These are phyloP conservation scores for Fusarium pseudonygamai DNA, from an alignment of 2,329 filamentous ascomycete species.

Conservation along the genomic window DNA sequence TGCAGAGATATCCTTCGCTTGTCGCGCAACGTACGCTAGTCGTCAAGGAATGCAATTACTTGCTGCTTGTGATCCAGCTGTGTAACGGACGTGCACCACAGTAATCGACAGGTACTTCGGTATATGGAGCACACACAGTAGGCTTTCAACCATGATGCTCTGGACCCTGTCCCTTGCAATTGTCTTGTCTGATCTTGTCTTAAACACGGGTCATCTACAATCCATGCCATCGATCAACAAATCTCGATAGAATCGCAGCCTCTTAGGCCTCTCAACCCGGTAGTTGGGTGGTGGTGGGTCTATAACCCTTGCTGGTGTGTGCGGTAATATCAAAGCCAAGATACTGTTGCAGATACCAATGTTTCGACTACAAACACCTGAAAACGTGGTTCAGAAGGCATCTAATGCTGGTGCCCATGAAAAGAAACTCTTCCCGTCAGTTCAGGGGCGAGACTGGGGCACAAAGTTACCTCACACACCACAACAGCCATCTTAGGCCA, in stretches of 20 bases:
- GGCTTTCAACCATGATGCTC: neutral
- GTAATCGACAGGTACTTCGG: neutral
- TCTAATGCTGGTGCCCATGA: neutral
- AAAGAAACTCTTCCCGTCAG: neutral
- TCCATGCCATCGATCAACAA: conserved; percentile 11
- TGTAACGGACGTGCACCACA: conserved; percentile 27
- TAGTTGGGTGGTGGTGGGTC: conserved; percentile 11
- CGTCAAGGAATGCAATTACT: conserved; percentile 25
- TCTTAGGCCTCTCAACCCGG: conserved; percentile 10
- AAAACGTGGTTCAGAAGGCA: conserved; percentile 28
- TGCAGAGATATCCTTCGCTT: conserved; percentile 15
- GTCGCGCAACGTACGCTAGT: conserved; percentile 35
- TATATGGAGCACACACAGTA: neutral
- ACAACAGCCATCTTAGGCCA: neutral
- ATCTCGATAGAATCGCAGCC: neutral
- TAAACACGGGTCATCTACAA: neutral
- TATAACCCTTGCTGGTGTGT: conserved; percentile 5
- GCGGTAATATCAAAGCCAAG: neutral
- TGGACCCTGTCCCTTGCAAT: neutral
- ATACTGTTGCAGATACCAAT: conserved; percentile 8
- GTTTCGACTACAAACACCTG: conserved; percentile 30
- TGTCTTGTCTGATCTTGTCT: conserved; percentile 18
- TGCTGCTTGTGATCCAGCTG: conserved; percentile 9
- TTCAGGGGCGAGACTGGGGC: neutral
- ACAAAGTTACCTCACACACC: neutral